Conservation (phyloP, 1,139 yeast genomes). For the Sugiyamaella novakii region DNA sequence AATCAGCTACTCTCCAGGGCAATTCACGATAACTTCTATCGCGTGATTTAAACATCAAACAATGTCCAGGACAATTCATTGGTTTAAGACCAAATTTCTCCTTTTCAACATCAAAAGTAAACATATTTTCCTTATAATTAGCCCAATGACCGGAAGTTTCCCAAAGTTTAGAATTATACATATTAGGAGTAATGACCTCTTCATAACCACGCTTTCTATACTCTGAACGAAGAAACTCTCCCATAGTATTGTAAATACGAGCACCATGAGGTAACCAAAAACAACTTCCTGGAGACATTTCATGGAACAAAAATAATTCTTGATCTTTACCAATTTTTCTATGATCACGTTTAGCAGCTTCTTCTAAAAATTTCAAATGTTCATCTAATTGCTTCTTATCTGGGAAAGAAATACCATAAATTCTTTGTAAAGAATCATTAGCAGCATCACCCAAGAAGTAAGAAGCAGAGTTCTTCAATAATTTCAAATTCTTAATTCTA, state of each 20-base stretch:
- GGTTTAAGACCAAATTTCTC: constrained; percentile 86
- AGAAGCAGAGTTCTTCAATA: constrained; percentile 93
- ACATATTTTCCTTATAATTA: constrained; percentile 95
- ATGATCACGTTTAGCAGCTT: constrained; percentile 97
- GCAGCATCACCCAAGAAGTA: constrained; percentile 92
- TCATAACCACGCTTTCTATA: constrained; percentile 92
- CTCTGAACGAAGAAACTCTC: constrained; percentile 75
- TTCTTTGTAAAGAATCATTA: constrained; percentile 95
- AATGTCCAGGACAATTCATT: constrained; percentile 99
- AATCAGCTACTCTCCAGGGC: constrained; percentile 96
- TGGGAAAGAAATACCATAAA: constrained; percentile 98
- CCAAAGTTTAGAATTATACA: constrained; percentile 95
- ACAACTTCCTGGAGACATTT: constrained; percentile 93
- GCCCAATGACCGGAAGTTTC: constrained; percentile 99
- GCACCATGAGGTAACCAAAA: constrained; percentile 99
- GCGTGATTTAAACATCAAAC: constrained; percentile 80
- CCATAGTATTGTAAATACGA: constrained; percentile 85
- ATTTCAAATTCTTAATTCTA: constrained; percentile 89
- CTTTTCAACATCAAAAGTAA: constrained; percentile 92
- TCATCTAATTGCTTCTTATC: constrained; percentile 97
- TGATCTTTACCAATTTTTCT: constrained; percentile 96
- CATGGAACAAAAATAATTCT: constrained; percentile 92
- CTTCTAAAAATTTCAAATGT: constrained; percentile 91
- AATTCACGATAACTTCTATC: constrained; percentile 92
- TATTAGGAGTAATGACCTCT: constrained; percentile 97